Percentiles rank a stretch among this genome's conserved stretches.
These are phyloP conservation scores for Sporothrix brasiliensis DNA, from an alignment of 2,329 filamentous ascomycete species.

Conservation along the genomic window DNA sequence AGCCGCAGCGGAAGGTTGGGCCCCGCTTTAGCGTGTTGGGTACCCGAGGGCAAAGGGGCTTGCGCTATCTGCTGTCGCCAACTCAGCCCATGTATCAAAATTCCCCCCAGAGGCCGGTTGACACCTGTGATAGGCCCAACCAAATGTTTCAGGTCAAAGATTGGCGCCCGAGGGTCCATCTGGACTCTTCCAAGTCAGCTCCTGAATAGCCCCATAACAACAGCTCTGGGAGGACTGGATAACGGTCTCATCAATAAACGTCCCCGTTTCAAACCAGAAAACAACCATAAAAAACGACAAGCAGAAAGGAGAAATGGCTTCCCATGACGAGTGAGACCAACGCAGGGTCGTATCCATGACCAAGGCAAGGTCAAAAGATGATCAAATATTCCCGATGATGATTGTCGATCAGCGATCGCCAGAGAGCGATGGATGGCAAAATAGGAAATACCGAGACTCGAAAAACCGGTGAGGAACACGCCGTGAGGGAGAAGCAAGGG, in stretches of 20 bases:
- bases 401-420: conserved; percentile 14
- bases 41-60: neutral
- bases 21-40: conserved; percentile 16
- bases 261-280: conserved; percentile 13
- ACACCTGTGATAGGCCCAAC: conserved; percentile 16
- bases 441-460: neutral
- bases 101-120: neutral
- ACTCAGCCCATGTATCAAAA: too few relatives aligned
- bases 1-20: conserved; percentile 11
- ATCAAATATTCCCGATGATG: neutral
- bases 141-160: conserved; percentile 21
- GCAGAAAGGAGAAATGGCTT: neutral
- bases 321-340: neutral
- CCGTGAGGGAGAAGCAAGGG: neutral
- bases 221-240: neutral
- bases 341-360: neutral
- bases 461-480: neutral
- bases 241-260: neutral
- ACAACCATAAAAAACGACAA: neutral
- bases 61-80: neutral
- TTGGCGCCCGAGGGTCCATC: neutral
- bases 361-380: neutral
- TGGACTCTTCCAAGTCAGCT: neutral
- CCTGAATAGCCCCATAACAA: too few relatives aligned
- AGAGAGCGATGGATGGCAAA: conserved; percentile 9